These are phyloP conservation scores for Clavispora vitiphila DNA, from an alignment of 805 yeast species.

Conservation along the genomic window DNA sequence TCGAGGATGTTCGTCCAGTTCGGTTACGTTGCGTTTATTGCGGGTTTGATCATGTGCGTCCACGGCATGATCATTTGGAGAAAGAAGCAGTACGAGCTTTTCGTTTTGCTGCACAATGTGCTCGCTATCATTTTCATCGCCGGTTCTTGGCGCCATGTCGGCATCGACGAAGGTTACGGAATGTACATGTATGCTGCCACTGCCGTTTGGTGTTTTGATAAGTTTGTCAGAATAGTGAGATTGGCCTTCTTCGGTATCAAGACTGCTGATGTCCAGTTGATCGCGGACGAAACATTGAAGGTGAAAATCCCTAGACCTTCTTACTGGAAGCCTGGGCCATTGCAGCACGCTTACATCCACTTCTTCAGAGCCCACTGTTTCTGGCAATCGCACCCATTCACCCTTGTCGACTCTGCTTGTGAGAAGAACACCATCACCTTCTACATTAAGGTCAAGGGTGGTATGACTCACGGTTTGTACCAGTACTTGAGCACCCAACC, in stretches of 20 bases:
- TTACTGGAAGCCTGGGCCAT: conserved; percentile 48
- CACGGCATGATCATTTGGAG: conserved; percentile 52
- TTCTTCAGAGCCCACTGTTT: conserved; percentile 48
- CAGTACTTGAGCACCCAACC: conserved; percentile 23
- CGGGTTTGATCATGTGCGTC: conserved; percentile 39
- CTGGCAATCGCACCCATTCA: conserved; percentile 77
- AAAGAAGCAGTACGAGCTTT: conserved; percentile 50
- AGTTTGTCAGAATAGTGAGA: conserved; percentile 31
- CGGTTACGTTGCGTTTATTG: conserved; percentile 28
- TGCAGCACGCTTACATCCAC: conserved; percentile 53
- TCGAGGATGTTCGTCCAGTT: conserved; percentile 24
- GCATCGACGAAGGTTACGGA: conserved; percentile 41
- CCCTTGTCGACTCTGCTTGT: conserved; percentile 42
- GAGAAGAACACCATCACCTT: conserved; percentile 38
- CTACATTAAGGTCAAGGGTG: conserved; percentile 51
- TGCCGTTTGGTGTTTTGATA: conserved; percentile 39
- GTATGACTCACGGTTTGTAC: conserved; percentile 46
- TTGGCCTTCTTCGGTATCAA: conserved; percentile 32
- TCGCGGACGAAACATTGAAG: conserved; percentile 44
- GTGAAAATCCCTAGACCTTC: conserved; percentile 45
- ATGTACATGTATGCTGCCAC: conserved; percentile 34
- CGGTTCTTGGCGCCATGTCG: conserved; percentile 53
- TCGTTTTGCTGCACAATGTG: conserved; percentile 41
- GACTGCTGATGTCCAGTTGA: conserved; percentile 31
- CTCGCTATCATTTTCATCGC: conserved; percentile 43